phyloP scores from a whole-genome alignment of 2,329 filamentous ascomycete species.

The Aspergillus ruber region DNA sequence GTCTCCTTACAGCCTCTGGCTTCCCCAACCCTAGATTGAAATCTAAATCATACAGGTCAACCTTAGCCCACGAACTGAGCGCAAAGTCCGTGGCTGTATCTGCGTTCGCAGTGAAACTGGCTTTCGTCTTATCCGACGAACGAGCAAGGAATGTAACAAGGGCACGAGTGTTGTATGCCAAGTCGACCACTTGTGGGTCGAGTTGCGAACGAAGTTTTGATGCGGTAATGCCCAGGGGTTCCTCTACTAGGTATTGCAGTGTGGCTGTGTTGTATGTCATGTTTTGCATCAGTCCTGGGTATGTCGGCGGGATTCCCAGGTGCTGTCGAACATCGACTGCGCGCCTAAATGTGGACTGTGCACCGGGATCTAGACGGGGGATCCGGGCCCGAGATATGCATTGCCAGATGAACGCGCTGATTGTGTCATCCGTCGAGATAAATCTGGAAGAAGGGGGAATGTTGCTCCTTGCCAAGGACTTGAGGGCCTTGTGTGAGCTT shows the following conservation, averaged over 20 bases:
- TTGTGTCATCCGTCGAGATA: constrained; percentile 49
- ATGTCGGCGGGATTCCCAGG: constrained; percentile 37
- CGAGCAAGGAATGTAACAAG: constrained; percentile 35
- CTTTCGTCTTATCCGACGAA: constrained; percentile 26
- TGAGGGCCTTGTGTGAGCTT: constrained; percentile 6
- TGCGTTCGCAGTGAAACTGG: constrained; percentile 20
- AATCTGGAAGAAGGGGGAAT: constrained; percentile 22
- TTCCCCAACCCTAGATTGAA: constrained; percentile 41
- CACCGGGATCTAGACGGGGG: constrained; percentile 22
- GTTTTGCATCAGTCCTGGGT: constrained; percentile 45
- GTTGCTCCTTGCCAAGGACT: constrained; percentile 4
- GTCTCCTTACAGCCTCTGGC: constrained; percentile 45
- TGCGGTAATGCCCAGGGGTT: constrained; percentile 30
- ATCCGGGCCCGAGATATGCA: constrained; percentile 37
- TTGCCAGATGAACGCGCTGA: constrained; percentile 49
- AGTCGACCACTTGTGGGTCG: constrained; percentile 18
- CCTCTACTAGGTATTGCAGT: constrained; percentile 21
- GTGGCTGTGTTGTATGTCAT: constrained; percentile 38
- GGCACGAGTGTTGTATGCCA: constrained; percentile 32
- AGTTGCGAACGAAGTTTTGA: constrained; percentile 36
- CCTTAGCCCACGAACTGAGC: constrained; percentile 50
- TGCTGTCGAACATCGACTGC: constrained; percentile 44
- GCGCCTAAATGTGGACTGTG: constrained; percentile 36
- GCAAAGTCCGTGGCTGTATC: constrained; percentile 40
- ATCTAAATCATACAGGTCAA: constrained; percentile 41